Evolutionary conservation across 164 flowering plant genomes (phyloP), one percentile per base, ranked within the genome.

Genomic region (Euptelea pleiosperma): DNA sequence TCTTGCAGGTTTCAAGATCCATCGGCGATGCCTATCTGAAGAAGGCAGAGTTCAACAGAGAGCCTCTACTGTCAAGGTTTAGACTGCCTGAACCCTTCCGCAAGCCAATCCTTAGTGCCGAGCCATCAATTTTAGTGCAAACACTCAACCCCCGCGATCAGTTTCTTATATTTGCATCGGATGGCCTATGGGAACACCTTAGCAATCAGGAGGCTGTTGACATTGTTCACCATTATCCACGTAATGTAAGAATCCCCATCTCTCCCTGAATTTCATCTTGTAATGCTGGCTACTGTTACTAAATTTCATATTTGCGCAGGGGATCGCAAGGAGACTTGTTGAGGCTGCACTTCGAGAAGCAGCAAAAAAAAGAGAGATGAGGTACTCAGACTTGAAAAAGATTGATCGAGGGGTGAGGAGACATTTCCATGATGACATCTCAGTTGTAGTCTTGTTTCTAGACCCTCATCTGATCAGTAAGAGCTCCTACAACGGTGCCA

Each of bases 21-120:
- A 82, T 91, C 34, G 98, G 98, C 19, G 98, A 91, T 82, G 98
- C 91, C 1, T 89, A 91, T 70, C 56, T 91, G 64, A 91, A 91
- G 75, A 83, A 59, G 53, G 30, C 83, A 47, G 95, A 89, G 69
- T 91, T 89, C 73, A 89, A 91, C 46, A 70, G 59, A 57, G 86
- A 76, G 58, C 98, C 98, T 56, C 77, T 91, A 21, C 37, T 85
- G 61, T 36, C 89, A 6, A 89, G 72, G 68, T 89, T 89, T 66
- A 80, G 96, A 50, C 36, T 91, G 64, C 77, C 83, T 2, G 78
- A 78, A 56, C 77, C 92, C 10, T 85, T 89, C 47, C 18, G 57
- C 49, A 78, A 73, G 66, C 95, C 96, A 44, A 83, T 91, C 64
- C 89, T 91, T 22, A 74, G 68, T 62, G 79, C 95, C 15, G 95